Base-by-base conservation (phyloP, 2,329 filamentous ascomycete genomes). In the Alternaria angustiovoidea region DNA sequence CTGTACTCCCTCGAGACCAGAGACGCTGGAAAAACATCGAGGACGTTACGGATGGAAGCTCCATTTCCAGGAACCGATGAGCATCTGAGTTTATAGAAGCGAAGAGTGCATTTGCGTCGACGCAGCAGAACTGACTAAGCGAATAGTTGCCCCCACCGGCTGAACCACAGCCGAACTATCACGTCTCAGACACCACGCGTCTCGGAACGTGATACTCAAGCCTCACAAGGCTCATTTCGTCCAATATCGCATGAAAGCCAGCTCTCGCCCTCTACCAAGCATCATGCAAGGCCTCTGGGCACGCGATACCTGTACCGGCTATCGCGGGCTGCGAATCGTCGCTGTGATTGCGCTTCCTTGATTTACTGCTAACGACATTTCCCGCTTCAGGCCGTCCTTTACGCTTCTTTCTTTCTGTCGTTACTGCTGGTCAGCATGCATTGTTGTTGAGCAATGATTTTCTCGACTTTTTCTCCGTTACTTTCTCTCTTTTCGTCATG, bases 391-490 rank as follows among this genome's bases (percentile, higher is more conserved):
- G 48, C 36, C 12, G 7, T 39, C 47, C 7, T 49, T 54, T 22
- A 43, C 46, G 47, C 43, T 43, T 48, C 11, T 51, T 51, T 57
- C 42, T 34, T 59, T 47, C 28, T 47, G 22, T 68, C 49, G 48
- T 59, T 63, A 63, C 64, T 59, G 65, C 62, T 59, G 65, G 63
- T 55, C 67, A 68, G 58, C 52, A 76, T 72, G 65, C 59, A 65
- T 72, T 61, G 68, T 73, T 70, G 64, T 65, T 74, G 68, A 71
- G 66, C 68, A 70, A 74, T 74, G 68, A 69, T 66, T 52, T 57
- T 49, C 44, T 34, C 62, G 62, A 63, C 64, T 22, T 65, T 62
- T 38, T 55, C 65, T 22, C 61, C 41, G 11, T 47, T 47, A 36
- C 20, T 68, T 14, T 42, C 72, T 39, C 16, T 72, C 36, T 38